Percentiles rank a stretch among this genome's conserved stretches.
Conservation (phyloP, 768 basidiomycete species). For the Boletus vermiculosoides region DNA sequence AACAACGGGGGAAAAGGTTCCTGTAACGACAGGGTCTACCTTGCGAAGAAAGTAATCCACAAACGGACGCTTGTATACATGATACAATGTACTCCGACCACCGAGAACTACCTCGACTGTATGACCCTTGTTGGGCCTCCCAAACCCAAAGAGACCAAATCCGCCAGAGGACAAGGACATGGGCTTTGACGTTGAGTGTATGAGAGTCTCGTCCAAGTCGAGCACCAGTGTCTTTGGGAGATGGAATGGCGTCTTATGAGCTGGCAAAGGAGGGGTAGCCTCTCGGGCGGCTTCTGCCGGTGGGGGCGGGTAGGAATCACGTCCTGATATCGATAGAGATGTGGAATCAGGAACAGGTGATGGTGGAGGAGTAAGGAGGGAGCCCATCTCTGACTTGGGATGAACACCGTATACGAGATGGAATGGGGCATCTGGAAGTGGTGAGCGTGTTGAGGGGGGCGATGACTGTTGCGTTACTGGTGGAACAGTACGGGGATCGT, state of each 20-base stretch:
- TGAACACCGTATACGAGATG: constrained; percentile 7
- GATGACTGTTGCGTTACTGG: constrained; percentile 18
- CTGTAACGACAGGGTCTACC: constrained; percentile 42
- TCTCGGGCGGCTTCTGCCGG: constrained; percentile 37
- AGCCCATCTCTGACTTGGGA: constrained; percentile 12
- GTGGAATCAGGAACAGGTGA: constrained; percentile 15
- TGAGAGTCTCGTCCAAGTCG: constrained; percentile 97
- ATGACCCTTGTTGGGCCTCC: constrained; percentile 65
- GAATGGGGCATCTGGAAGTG: constrained; percentile 18
- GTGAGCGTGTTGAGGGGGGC: constrained; percentile 27
- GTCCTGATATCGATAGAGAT: constrained; percentile 11
- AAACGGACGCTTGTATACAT: constrained; percentile 98
- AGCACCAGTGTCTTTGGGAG: constrained; percentile 93
- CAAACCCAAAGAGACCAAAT: constrained; percentile 61
- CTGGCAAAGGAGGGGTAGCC: constrained; percentile 47
- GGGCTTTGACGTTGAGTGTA: constrained; percentile 92
- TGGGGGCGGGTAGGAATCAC: constrained; percentile 15
- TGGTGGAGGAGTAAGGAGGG: constrained; percentile 28
- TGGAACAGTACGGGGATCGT: constrained; percentile 20
- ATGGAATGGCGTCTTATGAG: constrained; percentile 69
- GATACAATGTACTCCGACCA: constrained; percentile 88
- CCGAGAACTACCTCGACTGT: constrained; percentile 92
- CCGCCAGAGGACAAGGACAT: constrained; percentile 47
- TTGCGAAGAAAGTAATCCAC: constrained; percentile 93
- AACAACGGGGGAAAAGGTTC: neutral